Evolutionary conservation across 345 rosid species (phyloP).

Genomic region (Salix exigua): DNA sequence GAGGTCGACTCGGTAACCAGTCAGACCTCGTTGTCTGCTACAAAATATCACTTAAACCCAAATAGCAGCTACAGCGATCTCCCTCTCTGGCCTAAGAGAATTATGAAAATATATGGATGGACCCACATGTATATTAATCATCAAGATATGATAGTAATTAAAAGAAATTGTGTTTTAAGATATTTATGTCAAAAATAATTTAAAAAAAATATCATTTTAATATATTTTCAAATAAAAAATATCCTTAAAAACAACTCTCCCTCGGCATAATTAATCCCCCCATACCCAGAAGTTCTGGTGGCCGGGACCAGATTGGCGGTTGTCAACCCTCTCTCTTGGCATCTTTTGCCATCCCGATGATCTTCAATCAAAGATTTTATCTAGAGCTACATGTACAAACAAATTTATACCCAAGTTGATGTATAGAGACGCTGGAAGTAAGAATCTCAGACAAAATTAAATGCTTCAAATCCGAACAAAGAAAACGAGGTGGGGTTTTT

Average conservation of each 20-base stretch:
- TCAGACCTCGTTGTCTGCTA: background rate
- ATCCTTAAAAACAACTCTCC: too few species aligned
- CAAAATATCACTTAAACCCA: background rate
- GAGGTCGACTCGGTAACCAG: background rate
- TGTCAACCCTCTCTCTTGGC: conserved; percentile 42
- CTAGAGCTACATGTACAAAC: background rate
- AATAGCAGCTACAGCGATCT: too few species aligned
- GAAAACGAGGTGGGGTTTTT: background rate
- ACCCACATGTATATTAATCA: background rate
- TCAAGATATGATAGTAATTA: too few species aligned
- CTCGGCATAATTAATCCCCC: conserved; percentile 2
- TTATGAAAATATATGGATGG: background rate
- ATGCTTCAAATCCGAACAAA: background rate
- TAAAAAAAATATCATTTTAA: too few species aligned
- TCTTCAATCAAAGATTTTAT: background rate
- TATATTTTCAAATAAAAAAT: too few species aligned
- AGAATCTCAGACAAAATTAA: background rate
- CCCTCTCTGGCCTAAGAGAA: background rate
- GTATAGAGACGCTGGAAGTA: background rate
- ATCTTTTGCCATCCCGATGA: conserved; percentile 1
- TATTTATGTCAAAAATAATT: too few species aligned
- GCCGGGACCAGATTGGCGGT: conserved; percentile 71
- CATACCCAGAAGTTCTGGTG: conserved; percentile 42
- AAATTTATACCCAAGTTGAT: too few species aligned
- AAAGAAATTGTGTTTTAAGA: too few species aligned